Evolutionary conservation across 2,329 filamentous ascomycete species (phyloP), one percentile per base, ranked within the genome.

Genomic region (Helicocarpus griseus): DNA sequence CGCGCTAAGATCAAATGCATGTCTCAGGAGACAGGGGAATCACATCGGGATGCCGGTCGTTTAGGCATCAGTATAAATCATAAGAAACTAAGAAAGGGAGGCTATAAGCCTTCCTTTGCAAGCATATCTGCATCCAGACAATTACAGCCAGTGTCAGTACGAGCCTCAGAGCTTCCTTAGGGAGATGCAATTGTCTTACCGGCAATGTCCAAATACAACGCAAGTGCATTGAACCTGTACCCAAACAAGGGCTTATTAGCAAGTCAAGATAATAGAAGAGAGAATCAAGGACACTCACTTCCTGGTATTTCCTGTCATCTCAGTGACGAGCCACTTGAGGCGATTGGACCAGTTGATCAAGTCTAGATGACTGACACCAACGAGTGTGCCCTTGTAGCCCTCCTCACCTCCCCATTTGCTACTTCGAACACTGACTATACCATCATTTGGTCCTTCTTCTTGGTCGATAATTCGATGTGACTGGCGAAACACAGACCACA

Each of bases 301-400:
- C 58, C 73, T 69, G 63, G 75, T 76, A 53, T 75, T 75, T 3
- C 80, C 77, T 2, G 75, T 77, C 49, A 83, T 59, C 53, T 76
- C 70, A 62, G 77, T 80, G 46, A 79, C 70, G 52, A 78, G 71
- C 76, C 77, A 81, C 57, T 81, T 77, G 35, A 82, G 58, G 28
- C 79, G 69, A 56, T 82, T 83, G 26, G 78, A 81, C 81, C 81
- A 84, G 58, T 84, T 84, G 64, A 84, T 84, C 55, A 83, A 61
- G 58, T 84, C 80, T 44, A 84, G 63, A 66, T 84, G 81, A 62
- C 77, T 82, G 53, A 83, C 80, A 3, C 77, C 77, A n/a, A 81
- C 69, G 48, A 84, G 61, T 1, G 81, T 84, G 26, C 81, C 81
- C 61, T 81, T 79, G 58, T 84, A 84, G 8, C 66, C 66, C 6